Base-by-base conservation (phyloP, 2,329 filamentous ascomycete species). In the Chrysoporthe puriensis region DNA sequence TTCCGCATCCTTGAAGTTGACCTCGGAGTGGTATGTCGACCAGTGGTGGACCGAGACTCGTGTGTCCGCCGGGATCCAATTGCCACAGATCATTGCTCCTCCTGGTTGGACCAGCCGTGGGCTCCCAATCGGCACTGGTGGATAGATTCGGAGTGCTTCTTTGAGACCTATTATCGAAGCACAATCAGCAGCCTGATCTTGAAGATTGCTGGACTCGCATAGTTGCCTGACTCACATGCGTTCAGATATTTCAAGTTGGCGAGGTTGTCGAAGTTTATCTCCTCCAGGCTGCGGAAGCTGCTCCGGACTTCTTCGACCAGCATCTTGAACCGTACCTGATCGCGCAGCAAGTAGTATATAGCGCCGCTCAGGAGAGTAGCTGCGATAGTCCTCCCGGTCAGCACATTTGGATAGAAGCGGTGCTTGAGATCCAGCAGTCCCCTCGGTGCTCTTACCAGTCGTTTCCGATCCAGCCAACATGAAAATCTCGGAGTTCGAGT, bases 361-460 rank as follows among this genome's bases (percentile, higher is more conserved):
- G 36, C 34, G 16, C 64, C 64, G n/a, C 59, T 63, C 52, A 66
- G 26, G 6, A 63, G 34, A 14, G 64, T 66, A 8, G 60, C 64
- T 66, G 4, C n/a, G 11, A 11, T 3, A 60, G 34, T n/a, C 4
- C 13, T 16, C 8, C 3, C 0, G 13, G 18, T 58, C 8, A 58
- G 43, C 1, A 3, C 5, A 18, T 36, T 7, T 13, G 14, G n/a
- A n/a, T 32, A n/a, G 5, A 34, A 60, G 18, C 18, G 18, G 7
- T 18, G 8, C 40, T 44, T 14, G 32, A 69, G 71, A 9, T 73
- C 52, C 34, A 71, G 5, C 75, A 80, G 79, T 32, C 21, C 32
- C 1, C 21, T 32, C 21, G 11, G 6, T 26, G 8, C 11, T 5
- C 6, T 80, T 83, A 14, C 81, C 81, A 58, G 80, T 81, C 0